phyloP scores from a whole-genome alignment of 2,329 filamentous ascomycete genomes.

The Colletotrichum ledebouriae region DNA sequence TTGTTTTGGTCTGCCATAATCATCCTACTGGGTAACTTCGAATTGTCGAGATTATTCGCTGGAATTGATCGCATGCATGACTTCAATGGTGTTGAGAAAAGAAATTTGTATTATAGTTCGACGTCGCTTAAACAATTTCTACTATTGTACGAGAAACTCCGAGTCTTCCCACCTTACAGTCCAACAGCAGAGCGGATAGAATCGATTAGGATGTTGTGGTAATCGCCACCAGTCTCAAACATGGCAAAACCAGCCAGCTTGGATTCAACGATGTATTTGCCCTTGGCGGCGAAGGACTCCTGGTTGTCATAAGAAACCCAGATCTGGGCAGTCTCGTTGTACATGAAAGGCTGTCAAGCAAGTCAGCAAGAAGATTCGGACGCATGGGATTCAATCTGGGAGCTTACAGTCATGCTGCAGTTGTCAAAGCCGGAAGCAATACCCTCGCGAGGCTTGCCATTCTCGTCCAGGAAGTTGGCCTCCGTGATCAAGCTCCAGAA shows the following conservation, averaged over 20 bases:
- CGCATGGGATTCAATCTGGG: too few relatives aligned
- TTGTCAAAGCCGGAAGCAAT: conserved; percentile 33
- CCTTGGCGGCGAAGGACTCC: conserved; percentile 31
- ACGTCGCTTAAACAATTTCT: conserved; percentile 9
- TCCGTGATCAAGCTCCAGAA: conserved; percentile 37
- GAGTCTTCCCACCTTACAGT: conserved; percentile 5
- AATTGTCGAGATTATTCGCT: background rate
- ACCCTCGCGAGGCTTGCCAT: conserved; percentile 25
- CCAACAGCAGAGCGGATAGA: conserved; percentile 35
- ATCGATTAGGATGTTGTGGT: conserved; percentile 36
- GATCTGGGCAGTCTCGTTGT: conserved; percentile 32
- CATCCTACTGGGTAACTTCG: too few relatives aligned
- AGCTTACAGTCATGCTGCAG: conserved; percentile 36
- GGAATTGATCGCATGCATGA: too few relatives aligned
- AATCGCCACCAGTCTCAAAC: conserved; percentile 37
- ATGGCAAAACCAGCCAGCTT: conserved; percentile 35
- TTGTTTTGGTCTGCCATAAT: background rate
- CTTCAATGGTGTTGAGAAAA: background rate
- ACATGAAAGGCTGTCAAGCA: conserved; percentile 23
- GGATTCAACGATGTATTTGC: conserved; percentile 27
- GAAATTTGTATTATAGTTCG: conserved; percentile 10
- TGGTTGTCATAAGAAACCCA: conserved; percentile 41
- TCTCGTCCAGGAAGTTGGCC: conserved; percentile 35
- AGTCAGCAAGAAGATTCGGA: background rate
- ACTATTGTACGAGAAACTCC: background rate